Conservation (phyloP, 192 early-diverging fungal genomes). For the Umbelopsis ramanniana region DNA sequence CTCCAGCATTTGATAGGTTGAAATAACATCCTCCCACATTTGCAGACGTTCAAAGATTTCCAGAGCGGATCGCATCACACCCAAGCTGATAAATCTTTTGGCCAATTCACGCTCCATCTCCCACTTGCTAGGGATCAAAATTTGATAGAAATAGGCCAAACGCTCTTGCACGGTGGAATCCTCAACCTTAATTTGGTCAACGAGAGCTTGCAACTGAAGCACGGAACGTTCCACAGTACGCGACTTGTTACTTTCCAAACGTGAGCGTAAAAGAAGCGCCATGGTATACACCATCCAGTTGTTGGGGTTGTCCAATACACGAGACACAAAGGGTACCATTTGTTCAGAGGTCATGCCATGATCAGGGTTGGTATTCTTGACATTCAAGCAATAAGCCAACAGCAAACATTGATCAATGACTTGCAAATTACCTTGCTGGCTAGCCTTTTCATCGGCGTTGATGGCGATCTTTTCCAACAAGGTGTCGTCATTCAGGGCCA, state of each 20-base stretch:
- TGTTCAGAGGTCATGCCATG: slow-evolving; percentile 94
- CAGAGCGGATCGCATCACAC: slow-evolving; percentile 87
- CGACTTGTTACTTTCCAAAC: slow-evolving; percentile 83
- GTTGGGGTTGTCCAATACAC: slow-evolving; percentile 90
- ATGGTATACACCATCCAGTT: slow-evolving; percentile 99
- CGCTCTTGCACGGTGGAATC: slow-evolving; percentile 76
- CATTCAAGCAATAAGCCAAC: slow-evolving; percentile 88
- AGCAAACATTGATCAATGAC: slow-evolving; percentile 89
- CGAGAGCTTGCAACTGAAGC: slow-evolving; percentile 95
- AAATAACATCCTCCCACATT: slow-evolving; percentile 95
- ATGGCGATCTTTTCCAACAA: slow-evolving; percentile 83
- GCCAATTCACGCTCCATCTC: slow-evolving; percentile 94
- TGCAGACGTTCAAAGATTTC: slow-evolving; percentile 95
- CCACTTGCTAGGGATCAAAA: slow-evolving; percentile 92
- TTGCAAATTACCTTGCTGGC: slow-evolving; percentile 69
- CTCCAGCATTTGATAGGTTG: slow-evolving; percentile 85
- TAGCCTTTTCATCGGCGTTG: slow-evolving; percentile 47
- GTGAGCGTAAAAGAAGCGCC: slow-evolving; percentile 88
- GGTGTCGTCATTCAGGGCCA: slow-evolving; percentile 91
- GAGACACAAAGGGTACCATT: slow-evolving; percentile 92
- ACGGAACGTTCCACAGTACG: slow-evolving; percentile 89
- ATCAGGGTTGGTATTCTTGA: slow-evolving; percentile 92
- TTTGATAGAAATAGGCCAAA: slow-evolving; percentile 77
- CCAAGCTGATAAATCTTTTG: slow-evolving; percentile 79
- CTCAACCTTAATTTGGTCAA: slow-evolving; percentile 86